A percentile compares a stretch with the other conserved stretches of the same genome.
Conservation (phyloP, 2,329 filamentous ascomycete genomes). For the Clathrospora elynae region DNA sequence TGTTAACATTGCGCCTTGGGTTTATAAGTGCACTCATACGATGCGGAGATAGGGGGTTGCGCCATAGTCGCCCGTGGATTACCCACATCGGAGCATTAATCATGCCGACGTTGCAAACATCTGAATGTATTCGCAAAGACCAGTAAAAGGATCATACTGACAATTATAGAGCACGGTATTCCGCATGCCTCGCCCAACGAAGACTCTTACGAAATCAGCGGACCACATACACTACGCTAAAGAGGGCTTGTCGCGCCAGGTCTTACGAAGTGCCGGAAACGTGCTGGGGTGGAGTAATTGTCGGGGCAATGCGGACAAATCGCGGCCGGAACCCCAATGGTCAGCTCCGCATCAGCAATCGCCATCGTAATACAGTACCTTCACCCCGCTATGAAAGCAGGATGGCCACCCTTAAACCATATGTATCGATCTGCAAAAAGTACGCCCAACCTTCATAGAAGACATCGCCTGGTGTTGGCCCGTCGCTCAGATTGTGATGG, state of each 20-base stretch:
- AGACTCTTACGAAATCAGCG: neutral
- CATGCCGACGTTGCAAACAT: slow-evolving; percentile 7
- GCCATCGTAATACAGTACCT: slow-evolving; percentile 33
- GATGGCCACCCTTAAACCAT: slow-evolving; percentile 27
- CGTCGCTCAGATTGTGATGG: slow-evolving; percentile 21
- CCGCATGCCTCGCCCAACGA: neutral
- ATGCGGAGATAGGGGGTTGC: slow-evolving; percentile 25
- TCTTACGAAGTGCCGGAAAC: slow-evolving; percentile 1
- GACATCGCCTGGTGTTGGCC: neutral
- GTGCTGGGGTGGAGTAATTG: slow-evolving; percentile 11
- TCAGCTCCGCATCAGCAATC: slow-evolving; percentile 30
- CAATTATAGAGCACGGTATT: neutral
- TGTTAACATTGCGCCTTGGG: slow-evolving; percentile 5
- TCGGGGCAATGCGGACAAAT: slow-evolving; percentile 34
- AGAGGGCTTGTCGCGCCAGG: neutral
- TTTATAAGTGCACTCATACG: slow-evolving; percentile 17
- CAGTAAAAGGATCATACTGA: neutral
- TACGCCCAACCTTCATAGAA: slow-evolving; percentile 2
- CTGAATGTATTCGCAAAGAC: neutral
- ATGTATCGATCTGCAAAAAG: slow-evolving; percentile 21
- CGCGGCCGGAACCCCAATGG: slow-evolving; percentile 31
- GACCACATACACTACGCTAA: neutral
- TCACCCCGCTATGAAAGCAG: slow-evolving; percentile 44
- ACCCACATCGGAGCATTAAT: slow-evolving; percentile 6
- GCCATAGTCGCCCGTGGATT: slow-evolving; percentile 13